Base-by-base conservation (phyloP, 2,329 filamentous ascomycete genomes). In the Spiromastix sp. region DNA sequence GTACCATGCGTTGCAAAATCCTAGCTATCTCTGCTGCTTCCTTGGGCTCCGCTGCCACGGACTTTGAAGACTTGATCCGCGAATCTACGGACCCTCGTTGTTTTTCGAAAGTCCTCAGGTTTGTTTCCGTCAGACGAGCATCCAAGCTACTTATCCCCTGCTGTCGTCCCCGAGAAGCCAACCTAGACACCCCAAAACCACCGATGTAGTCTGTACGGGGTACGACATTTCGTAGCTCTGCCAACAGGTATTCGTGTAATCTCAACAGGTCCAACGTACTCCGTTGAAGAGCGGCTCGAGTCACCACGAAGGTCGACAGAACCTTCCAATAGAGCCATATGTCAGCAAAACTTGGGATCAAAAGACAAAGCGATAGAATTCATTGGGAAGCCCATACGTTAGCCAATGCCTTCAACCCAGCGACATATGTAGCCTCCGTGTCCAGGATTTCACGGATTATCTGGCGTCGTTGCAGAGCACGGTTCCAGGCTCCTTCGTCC, bases 381-480 rank as follows among this genome's bases (percentile, higher is more conserved):
- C n/a, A n/a, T n/a, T n/a, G n/a, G n/a, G n/a, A n/a, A n/a, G n/a
- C n/a, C n/a, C 76, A 53, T 63, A 89, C 87, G 60, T 93, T 86
- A 54, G 82, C 81, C 40, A 96, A 66, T 45, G 91, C 85, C 48
- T 85, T 85, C 39, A 96, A 60, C 49, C 94, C 89, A 11, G 79
- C 76, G 48, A 96, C 79, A 54, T 96, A 96, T 49, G 80, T 77
- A 54, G 91, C 82, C 57, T 96, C 91, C 0, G 87, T 93, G 38
- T 64, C 72, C 41, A 95, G 76, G 33, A 96, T 66, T 60, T 96
- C 91, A 52, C 91, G 83, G 22, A 96, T 61, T 25, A 93, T 77
- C 42, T 79, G 77, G 10, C 85, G 76, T 41, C 91, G 75, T 49
- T 86, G 81, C 13, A 82, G 59, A 2, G 85, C 75, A 35, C 87